phyloP scores from a whole-genome alignment of 176 grass and related monocot genomes.

The Pharus latifolius region DNA sequence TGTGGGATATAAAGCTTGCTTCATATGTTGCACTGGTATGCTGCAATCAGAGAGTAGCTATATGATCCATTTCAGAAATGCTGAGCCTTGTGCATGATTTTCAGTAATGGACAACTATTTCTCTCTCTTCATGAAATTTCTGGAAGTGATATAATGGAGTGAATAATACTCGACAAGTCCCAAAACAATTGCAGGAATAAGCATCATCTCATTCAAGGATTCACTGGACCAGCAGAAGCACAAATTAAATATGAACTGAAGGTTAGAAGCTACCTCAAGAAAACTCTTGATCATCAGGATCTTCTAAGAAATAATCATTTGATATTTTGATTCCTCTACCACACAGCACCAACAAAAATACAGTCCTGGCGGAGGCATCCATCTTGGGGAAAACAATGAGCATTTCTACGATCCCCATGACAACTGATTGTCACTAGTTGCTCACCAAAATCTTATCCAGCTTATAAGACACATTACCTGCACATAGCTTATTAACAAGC shows the following conservation, averaged over 20 bases:
- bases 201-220: not conserved
- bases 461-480: not conserved
- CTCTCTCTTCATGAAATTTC: not conserved
- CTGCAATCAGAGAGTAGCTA: too few relatives aligned
- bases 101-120: not conserved
- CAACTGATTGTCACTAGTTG: constrained; percentile 18
- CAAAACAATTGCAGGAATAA: too few relatives aligned
- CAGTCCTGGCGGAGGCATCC: not conserved
- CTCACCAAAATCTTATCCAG: constrained; percentile 42
- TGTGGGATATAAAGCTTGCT: too few relatives aligned
- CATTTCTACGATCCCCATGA: not conserved
- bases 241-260: constrained; percentile 6
- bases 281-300: constrained; percentile 4
- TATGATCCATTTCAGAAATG: not conserved
- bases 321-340: not conserved
- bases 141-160: too few relatives aligned
- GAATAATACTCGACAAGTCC: too few relatives aligned
- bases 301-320: not conserved
- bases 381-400: not conserved
- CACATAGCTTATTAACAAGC: constrained; percentile 53
- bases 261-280: not conserved
- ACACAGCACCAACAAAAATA: not conserved
- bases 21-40: too few relatives aligned
- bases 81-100: not conserved
- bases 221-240: not conserved